Base-by-base conservation (phyloP, 1,139 yeast genomes). In the Candida albicans region DNA sequence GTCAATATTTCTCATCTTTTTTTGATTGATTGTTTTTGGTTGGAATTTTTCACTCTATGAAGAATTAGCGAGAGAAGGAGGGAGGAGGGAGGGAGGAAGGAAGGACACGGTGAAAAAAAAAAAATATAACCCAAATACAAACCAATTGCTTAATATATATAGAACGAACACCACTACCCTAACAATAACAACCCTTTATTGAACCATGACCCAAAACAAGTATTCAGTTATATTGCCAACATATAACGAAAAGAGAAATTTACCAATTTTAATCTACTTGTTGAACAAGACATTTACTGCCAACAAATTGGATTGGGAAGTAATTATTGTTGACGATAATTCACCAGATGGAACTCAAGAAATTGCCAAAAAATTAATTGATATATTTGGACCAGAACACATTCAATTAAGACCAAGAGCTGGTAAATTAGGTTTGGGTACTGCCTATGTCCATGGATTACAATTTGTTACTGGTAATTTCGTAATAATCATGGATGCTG, bases 311-410 rank as follows among this genome's bases (percentile, higher is more conserved):
- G 77, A 82, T 61, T 86, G 95, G 95, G 95, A 86, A 62, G 79
- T 86, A 24, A 69, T 86, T 46, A 84, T 86, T 59, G 93, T 86
- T 42, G 95, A 86, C 58, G 95, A 86, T 58, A 82, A 79, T 51
- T 84, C 91, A 2, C 95, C 95, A 37, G 95, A 86, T 61, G 93
- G 93, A 13, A 86, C 95, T 14, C 91, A 84, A 62, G 84, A 79
- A 26, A 73, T 85, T 41, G 91, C 91, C 52, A 73, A 78, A 52
- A 79, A 85, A 65, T 72, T 86, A 54, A 77, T 82, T 53, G 65
- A 69, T 36, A 70, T 82, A 12, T 86, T 83, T 58, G 93, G 93
- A 12, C 58, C 66, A 18, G 77, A 82, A 29, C 86, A 77, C 54
- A 80, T 86, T 46, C 77, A 82, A 50, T 75, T 86, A 58, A 76